Evolutionary conservation across 2,329 filamentous ascomycete species (phyloP).

Genomic region (Neurospora sp.): DNA sequence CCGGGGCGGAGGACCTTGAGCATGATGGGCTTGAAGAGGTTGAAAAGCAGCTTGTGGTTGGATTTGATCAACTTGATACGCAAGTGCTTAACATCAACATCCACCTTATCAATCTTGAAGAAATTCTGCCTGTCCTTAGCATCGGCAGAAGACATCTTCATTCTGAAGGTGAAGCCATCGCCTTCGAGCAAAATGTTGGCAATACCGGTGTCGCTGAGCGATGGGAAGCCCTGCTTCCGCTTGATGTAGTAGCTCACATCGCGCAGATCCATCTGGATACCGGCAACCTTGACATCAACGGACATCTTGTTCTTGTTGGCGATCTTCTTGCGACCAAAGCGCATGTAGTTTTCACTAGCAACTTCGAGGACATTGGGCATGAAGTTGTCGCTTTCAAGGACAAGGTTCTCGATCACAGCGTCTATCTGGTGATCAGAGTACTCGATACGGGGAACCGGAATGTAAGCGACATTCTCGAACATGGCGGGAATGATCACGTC

Average conservation of each 20-base stretch:
- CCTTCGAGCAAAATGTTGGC: slow-evolving; percentile 83
- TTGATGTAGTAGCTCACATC: slow-evolving; percentile 94
- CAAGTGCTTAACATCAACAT: slow-evolving; percentile 71
- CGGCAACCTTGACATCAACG: slow-evolving; percentile 73
- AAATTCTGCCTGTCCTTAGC: slow-evolving; percentile 68
- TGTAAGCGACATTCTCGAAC: slow-evolving; percentile 78
- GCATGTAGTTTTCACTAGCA: slow-evolving; percentile 85
- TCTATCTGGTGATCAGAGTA: slow-evolving; percentile 78
- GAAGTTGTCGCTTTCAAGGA: slow-evolving; percentile 93
- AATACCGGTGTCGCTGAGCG: slow-evolving; percentile 77
- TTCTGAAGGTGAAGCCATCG: slow-evolving; percentile 81
- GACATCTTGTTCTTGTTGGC: slow-evolving; percentile 71
- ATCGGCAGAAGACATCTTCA: slow-evolving; percentile 75
- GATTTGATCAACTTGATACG: slow-evolving; percentile 89
- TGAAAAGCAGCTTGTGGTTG: slow-evolving; percentile 86
- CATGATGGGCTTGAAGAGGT: slow-evolving; percentile 75
- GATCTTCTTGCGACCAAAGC: slow-evolving; percentile 85
- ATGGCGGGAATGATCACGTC: slow-evolving; percentile 76
- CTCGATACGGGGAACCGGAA: slow-evolving; percentile 90
- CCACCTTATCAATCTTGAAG: slow-evolving; percentile 88
- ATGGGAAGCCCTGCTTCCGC: slow-evolving; percentile 87
- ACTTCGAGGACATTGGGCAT: slow-evolving; percentile 88
- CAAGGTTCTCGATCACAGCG: slow-evolving; percentile 84
- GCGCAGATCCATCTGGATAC: slow-evolving; percentile 83
- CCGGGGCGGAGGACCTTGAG: slow-evolving; percentile 75